Evolutionary conservation across 2,329 filamentous ascomycete species (phyloP), one percentile per base, ranked within the genome.

Genomic region (Aspergillus tamarii): DNA sequence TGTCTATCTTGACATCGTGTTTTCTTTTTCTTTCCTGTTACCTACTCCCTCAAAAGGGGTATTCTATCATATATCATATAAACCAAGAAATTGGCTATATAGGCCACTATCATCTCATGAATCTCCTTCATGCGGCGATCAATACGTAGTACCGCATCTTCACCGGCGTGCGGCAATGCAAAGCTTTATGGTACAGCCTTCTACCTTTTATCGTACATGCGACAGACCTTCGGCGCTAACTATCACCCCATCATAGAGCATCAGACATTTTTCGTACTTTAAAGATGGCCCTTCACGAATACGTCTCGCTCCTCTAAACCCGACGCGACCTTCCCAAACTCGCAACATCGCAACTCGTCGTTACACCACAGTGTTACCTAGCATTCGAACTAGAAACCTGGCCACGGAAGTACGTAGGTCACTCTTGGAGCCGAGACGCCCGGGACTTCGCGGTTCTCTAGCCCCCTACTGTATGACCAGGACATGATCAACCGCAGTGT

Each of bases 151-250:
- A n/a, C 19, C 21, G 11, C 21, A 53, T 8, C 26, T 21, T 19
- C 19, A 34, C 43, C 16, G 23, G 19, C 48, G 28, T 39, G 39
- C 39, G 50, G 59, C 45, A 50, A 61, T 61, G 41, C 59, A 41
- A 57, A 61, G 30, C 53, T 52, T 48, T 39, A 16, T 28, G 39
- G 52, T 61, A 61, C 12, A 23, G 21, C 28, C 48, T 52, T n/a
- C 19, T n/a, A n/a, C 19, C 19, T 52, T 32, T 34, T 30, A 4
- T 32, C 14, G 12, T 12, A 12, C 26, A 32, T n/a, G 48, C 10
- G 9, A 23, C 19, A 4, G 11, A 59, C 6, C 5, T 23, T 32
- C 8, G 39, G 26, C n/a, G 26, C 43, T 59, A 34, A 48, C n/a
- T 14, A 39, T 23, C 16, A 21, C 21, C 16, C 12, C 26, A 2